Percentiles rank a stretch among this genome's conserved stretches.
These are phyloP conservation scores for Xylariomycetidae sp. DNA, from an alignment of 2,329 filamentous ascomycete genomes.

Conservation along the genomic window DNA sequence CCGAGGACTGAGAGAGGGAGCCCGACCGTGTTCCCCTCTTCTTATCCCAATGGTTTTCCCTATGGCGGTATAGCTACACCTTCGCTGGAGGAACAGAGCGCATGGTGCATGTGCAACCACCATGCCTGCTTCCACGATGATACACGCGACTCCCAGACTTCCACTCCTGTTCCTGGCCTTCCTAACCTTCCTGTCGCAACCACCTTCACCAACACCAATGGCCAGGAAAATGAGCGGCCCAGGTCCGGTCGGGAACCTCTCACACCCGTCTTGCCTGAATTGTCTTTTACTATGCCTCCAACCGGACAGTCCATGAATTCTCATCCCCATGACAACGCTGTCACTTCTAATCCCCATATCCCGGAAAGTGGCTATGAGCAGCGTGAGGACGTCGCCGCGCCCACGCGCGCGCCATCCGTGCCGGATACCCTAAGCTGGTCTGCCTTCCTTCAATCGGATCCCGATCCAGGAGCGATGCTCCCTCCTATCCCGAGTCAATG, in stretches of 20 bases:
- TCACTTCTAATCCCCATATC: slow-evolving; percentile 30
- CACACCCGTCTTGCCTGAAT: slow-evolving; percentile 41
- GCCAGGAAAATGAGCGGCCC: slow-evolving; percentile 50
- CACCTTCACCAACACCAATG: slow-evolving; percentile 18
- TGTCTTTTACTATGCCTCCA: slow-evolving; percentile 35
- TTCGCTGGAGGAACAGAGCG: slow-evolving; percentile 34
- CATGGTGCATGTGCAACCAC: slow-evolving; percentile 58
- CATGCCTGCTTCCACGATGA: slow-evolving; percentile 58
- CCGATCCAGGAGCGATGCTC: slow-evolving; percentile 26
- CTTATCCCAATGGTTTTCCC: slow-evolving; percentile 18
- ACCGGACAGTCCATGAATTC: slow-evolving; percentile 37
- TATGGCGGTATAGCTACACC: slow-evolving; percentile 9
- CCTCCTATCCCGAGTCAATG: slow-evolving; percentile 46
- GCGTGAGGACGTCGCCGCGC: slow-evolving; percentile 20
- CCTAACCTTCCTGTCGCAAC: slow-evolving; percentile 20
- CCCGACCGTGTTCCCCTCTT: slow-evolving; percentile 17
- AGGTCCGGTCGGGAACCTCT: slow-evolving; percentile 42
- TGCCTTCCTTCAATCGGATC: slow-evolving; percentile 34
- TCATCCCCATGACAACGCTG: slow-evolving; percentile 27
- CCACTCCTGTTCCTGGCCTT: slow-evolving; percentile 10
- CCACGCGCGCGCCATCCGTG: slow-evolving; percentile 35
- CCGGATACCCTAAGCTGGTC: slow-evolving; percentile 52
- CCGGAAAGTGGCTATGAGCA: slow-evolving; percentile 19
- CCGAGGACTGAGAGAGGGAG: slow-evolving; percentile 26
- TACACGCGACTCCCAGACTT: slow-evolving; percentile 23